Evolutionary conservation across 345 rosid species (phyloP).

Genomic region (Lepidium africanum): DNA sequence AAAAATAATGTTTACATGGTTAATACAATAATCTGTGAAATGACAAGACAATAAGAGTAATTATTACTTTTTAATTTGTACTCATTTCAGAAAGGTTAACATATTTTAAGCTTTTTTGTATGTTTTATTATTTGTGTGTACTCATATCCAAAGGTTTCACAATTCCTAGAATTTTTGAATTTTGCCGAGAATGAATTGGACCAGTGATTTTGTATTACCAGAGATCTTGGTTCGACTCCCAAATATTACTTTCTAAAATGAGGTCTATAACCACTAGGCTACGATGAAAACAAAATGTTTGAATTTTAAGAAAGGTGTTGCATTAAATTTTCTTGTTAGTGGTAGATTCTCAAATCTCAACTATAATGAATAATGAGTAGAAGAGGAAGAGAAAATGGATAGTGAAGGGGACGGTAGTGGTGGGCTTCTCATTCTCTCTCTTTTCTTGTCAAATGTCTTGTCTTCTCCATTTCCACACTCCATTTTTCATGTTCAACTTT

Average conservation of each 20-base stretch:
- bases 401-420: slow-evolving; percentile 24
- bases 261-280: too few species aligned
- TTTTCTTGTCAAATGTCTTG: slow-evolving; percentile 34
- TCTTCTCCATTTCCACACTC: slow-evolving; percentile 31
- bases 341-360: slow-evolving; percentile 13
- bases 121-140: not conserved
- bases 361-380: slow-evolving; percentile 16
- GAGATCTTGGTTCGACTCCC: too few species aligned
- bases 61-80: not conserved
- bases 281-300: too few species aligned
- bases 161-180: too few species aligned
- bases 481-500: not conserved
- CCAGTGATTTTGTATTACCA: too few species aligned
- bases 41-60: too few species aligned
- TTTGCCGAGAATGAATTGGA: too few species aligned
- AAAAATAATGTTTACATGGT: too few species aligned
- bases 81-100: not conserved
- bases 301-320: not conserved
- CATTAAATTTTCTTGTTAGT: not conserved
- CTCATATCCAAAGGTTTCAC: not conserved
- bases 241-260: too few species aligned
- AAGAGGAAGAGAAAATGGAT: slow-evolving; percentile 12
- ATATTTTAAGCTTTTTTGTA: too few species aligned
- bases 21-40: too few species aligned
- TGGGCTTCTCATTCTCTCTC: slow-evolving; percentile 30